Conservation (phyloP, 768 basidiomycete genomes). For the Amanita inopinata region DNA sequence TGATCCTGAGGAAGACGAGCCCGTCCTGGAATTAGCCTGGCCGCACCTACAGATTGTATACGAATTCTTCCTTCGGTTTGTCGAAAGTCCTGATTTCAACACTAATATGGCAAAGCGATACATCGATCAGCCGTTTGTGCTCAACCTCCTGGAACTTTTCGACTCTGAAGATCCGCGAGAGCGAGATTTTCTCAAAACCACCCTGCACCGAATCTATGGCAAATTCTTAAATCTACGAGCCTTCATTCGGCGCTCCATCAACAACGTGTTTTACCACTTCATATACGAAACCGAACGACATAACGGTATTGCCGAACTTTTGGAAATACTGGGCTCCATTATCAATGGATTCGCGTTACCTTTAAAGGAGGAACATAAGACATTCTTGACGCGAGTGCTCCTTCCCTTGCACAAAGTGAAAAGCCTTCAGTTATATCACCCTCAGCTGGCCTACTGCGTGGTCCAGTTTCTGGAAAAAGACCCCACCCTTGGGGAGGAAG, state of each 20-base stretch:
- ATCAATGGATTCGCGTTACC: slow-evolving; percentile 99
- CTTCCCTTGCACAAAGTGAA: slow-evolving; percentile 98
- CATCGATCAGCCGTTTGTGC: slow-evolving; percentile 92
- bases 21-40: slow-evolving; percentile 98
- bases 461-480: slow-evolving; percentile 99
- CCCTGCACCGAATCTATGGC: slow-evolving; percentile 96
- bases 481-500: slow-evolving; percentile 83
- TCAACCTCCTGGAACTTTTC: slow-evolving; percentile 94
- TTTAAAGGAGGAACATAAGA: slow-evolving; percentile 98
- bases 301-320: slow-evolving; percentile 96
- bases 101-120: slow-evolving; percentile 95
- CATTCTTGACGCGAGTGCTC: slow-evolving; percentile 86
- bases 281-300: slow-evolving; percentile 98
- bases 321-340: slow-evolving; percentile 97
- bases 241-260: slow-evolving; percentile 97
- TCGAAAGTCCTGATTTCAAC: slow-evolving; percentile 97
- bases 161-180: slow-evolving; percentile 98
- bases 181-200: slow-evolving; percentile 98
- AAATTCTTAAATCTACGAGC: slow-evolving; percentile 98
- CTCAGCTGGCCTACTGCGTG: slow-evolving; percentile 98
- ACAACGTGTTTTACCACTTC: slow-evolving; percentile 99
- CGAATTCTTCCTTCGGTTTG: slow-evolving; percentile 98
- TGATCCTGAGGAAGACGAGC: slow-evolving; percentile 99
- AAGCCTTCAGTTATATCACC: slow-evolving; percentile 94
- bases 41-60: slow-evolving; percentile 99